These are phyloP conservation scores for Powellomyces hirtus DNA, from an alignment of 192 early-diverging fungal genomes.

Conservation along the genomic window DNA sequence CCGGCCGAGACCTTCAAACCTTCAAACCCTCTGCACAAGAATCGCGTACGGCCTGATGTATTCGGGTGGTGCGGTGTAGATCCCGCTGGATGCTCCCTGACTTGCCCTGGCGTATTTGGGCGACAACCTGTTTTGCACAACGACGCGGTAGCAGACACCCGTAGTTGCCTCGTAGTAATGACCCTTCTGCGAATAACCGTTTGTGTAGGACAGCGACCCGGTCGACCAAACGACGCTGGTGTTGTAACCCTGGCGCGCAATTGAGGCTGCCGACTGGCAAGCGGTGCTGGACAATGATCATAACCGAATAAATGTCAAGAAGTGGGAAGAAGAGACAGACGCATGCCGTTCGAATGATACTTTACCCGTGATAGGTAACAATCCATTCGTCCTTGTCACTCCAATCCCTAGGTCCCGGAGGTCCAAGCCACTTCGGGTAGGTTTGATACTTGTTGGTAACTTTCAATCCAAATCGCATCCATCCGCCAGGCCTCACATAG, in stretches of 20 bases:
- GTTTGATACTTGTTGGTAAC: slow-evolving; percentile 11
- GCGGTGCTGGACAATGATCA: not conserved
- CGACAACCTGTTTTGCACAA: slow-evolving; percentile 11
- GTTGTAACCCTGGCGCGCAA: slow-evolving; percentile 12
- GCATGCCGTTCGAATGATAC: not conserved
- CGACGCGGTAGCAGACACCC: not conserved
- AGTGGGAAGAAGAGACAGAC: not conserved
- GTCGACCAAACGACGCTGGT: slow-evolving; percentile 9
- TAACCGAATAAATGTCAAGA: not conserved
- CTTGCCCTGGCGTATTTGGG: not conserved
- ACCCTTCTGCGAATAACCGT: not conserved
- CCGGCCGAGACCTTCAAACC: too few relatives aligned
- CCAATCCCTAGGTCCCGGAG: not conserved
- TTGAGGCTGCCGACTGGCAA: not conserved
- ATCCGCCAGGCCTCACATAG: slow-evolving; percentile 6
- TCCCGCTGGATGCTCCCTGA: not conserved
- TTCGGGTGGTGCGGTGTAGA: not conserved
- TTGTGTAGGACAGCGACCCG: not conserved
- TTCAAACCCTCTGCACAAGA: too few relatives aligned
- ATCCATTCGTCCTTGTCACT: slow-evolving; percentile 2
- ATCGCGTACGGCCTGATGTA: slow-evolving; percentile 18
- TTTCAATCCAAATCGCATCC: slow-evolving; percentile 17
- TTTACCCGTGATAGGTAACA: slow-evolving; percentile 18
- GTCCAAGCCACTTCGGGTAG: slow-evolving; percentile 19
- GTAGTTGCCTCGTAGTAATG: not conserved